Conservation (phyloP, 2,329 filamentous ascomycete genomes). For the Sclerotinia subarctica region DNA sequence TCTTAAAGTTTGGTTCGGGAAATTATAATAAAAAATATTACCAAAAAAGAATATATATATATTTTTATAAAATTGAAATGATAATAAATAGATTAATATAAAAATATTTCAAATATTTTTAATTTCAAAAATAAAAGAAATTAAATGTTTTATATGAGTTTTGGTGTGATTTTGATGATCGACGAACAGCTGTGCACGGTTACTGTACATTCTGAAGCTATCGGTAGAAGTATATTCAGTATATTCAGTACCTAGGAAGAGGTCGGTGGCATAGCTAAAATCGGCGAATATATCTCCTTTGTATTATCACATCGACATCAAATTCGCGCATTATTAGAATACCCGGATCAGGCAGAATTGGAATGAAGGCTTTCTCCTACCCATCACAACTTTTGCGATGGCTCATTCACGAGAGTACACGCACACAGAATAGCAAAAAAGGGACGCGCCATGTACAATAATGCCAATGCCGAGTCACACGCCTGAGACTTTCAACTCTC, state of each 20-base stretch:
- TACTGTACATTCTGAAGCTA: not conserved
- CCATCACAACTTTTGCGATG: not conserved
- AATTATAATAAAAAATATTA: too few relatives aligned
- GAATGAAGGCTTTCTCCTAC: not conserved
- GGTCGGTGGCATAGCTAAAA: not conserved
- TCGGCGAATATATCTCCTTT: not conserved
- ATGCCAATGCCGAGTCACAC: not conserved
- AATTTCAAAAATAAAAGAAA: too few relatives aligned
- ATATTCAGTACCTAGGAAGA: too few relatives aligned
- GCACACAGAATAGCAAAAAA: not conserved
- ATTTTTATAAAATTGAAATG: too few relatives aligned
- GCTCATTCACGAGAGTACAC: not conserved
- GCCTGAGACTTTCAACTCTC: too few relatives aligned
- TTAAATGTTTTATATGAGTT: too few relatives aligned
- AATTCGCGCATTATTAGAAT: not conserved
- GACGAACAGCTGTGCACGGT: too few relatives aligned
- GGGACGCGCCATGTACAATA: not conserved
- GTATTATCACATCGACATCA: not conserved
- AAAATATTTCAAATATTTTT: too few relatives aligned
- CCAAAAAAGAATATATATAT: too few relatives aligned
- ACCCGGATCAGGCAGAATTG: conserved; percentile 9
- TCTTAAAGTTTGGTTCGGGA: too few relatives aligned
- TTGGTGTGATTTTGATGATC: too few relatives aligned
- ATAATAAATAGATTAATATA: too few relatives aligned
- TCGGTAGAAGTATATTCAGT: not conserved